Percentiles rank a stretch among this genome's conserved stretches.
These are phyloP conservation scores for Ophiostoma montium DNA, from an alignment of 2,329 filamentous ascomycete species.

Conservation along the genomic window DNA sequence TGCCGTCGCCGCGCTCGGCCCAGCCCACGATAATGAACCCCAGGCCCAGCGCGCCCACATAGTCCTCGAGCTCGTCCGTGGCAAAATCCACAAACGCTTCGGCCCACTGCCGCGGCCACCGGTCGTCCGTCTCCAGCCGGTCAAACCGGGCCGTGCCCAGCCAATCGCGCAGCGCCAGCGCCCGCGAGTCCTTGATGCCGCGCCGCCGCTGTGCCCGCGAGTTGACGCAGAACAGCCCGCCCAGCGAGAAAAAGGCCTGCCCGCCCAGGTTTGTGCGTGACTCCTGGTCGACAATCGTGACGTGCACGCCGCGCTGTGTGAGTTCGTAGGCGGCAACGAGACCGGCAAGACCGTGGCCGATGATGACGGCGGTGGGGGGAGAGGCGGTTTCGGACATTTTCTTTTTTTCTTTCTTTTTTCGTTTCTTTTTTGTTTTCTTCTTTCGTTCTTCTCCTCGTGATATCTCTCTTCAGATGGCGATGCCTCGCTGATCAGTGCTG, in stretches of 20 bases:
- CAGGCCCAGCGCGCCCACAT: constrained; percentile 38
- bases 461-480: not conserved
- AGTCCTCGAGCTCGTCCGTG: constrained; percentile 41
- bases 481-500: too few species aligned
- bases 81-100: constrained; percentile 50
- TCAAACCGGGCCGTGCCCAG: constrained; percentile 43
- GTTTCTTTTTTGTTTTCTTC: not conserved
- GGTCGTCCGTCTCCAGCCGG: constrained; percentile 35
- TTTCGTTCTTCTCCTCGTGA: not conserved
- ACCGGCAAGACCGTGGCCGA: constrained; percentile 44
- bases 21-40: constrained; percentile 42
- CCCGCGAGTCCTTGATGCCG: constrained; percentile 43
- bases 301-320: constrained; percentile 32
- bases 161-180: constrained; percentile 46
- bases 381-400: not conserved
- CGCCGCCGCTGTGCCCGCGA: constrained; percentile 40
- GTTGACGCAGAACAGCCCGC: constrained; percentile 46
- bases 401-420: not conserved
- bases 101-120: constrained; percentile 48
- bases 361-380: constrained; percentile 20
- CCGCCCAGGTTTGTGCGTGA: constrained; percentile 41
- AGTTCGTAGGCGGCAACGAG: constrained; percentile 46
- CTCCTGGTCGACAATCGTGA: constrained; percentile 44
- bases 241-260: constrained; percentile 51
- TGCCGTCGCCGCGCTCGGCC: constrained; percentile 45